Base-by-base conservation (phyloP, 495 filamentous ascomycete genomes). In the Niebla homalea region DNA sequence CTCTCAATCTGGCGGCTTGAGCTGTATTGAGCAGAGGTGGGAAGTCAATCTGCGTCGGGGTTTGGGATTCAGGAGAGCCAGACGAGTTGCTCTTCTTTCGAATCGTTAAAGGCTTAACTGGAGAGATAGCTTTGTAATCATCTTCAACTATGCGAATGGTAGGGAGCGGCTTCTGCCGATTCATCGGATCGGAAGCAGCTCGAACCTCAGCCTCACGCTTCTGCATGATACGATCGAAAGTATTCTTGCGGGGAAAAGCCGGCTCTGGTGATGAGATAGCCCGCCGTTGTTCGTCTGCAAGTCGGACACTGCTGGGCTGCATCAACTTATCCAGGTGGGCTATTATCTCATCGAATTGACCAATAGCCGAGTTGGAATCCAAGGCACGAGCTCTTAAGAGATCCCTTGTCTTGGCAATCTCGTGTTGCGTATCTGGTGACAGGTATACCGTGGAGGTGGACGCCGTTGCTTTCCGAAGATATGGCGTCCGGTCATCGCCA, bases 241-340 rank as follows among this genome's bases (percentile, higher is more conserved):
- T 56, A 43, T 61, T 56, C 25, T 52, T 56, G 18, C 57, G 48
- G 42, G 45, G 46, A n/a, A 60, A 51, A 19, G 46, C 32, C 4
- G 62, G 60, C 46, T 76, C 74, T 3, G 78, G 81, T 20, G 83
- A 79, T 20, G 80, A 82, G 5, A 70, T 66, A 6, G 67, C 62
- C 43, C 74, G 68, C 48, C 68, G 70, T 5, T 66, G 60, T 36
- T 52, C 47, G 8, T 67, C 51, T 43, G 57, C 29, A 48, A 61
- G 15, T 57, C 54, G n/a, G 36, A 55, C 16, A 53, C 46, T 36
- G 43, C 69, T 68, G 35, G 75, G 68, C 48, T 76, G 68, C 57
- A 81, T 79, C 45, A 83, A 63, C n/a, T 73, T 66, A 58, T 83
- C 79, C 23, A 83, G 65, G 48, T 82, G 74, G 1, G 69, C 67